These are phyloP conservation scores for Sugiyamaella paludigena DNA, from an alignment of 1,139 yeast species.

Conservation along the genomic window DNA sequence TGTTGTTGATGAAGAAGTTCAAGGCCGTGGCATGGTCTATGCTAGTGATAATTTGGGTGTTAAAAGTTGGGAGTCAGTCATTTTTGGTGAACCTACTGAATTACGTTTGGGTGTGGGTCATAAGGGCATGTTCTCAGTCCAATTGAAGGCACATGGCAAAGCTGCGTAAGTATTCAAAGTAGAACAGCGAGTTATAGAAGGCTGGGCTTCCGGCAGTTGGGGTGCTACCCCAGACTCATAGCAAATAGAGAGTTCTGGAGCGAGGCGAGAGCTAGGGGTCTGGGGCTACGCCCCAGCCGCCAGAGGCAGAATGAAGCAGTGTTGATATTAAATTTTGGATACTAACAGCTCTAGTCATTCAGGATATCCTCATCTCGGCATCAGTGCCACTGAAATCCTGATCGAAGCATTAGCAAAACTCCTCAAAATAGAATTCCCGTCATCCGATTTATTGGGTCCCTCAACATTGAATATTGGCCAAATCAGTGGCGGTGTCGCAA, in stretches of 20 bases:
- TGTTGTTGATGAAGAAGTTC: slow-evolving; percentile 69
- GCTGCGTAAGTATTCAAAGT: slow-evolving; percentile 46
- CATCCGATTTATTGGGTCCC: slow-evolving; percentile 54
- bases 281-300: no score
- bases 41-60: slow-evolving; percentile 45
- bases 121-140: slow-evolving; percentile 49
- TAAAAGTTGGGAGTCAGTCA: slow-evolving; percentile 54
- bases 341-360: no score
- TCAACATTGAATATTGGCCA: slow-evolving; percentile 61
- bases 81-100: slow-evolving; percentile 77
- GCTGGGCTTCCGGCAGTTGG: not conserved
- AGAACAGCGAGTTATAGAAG: no score
- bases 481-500: slow-evolving; percentile 58
- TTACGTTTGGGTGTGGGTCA: slow-evolving; percentile 68
- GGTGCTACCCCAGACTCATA: not conserved
- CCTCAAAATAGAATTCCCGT: slow-evolving; percentile 44
- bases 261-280: no score
- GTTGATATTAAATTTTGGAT: no score
- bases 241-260: no score
- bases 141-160: slow-evolving; percentile 49
- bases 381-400: slow-evolving; percentile 59
- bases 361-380: slow-evolving; percentile 68
- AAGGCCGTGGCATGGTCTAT: slow-evolving; percentile 58
- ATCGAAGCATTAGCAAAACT: slow-evolving; percentile 50
- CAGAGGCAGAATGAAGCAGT: no score